phyloP scores from a whole-genome alignment of 192 early-diverging fungal species.

The Mortierella alpina region DNA sequence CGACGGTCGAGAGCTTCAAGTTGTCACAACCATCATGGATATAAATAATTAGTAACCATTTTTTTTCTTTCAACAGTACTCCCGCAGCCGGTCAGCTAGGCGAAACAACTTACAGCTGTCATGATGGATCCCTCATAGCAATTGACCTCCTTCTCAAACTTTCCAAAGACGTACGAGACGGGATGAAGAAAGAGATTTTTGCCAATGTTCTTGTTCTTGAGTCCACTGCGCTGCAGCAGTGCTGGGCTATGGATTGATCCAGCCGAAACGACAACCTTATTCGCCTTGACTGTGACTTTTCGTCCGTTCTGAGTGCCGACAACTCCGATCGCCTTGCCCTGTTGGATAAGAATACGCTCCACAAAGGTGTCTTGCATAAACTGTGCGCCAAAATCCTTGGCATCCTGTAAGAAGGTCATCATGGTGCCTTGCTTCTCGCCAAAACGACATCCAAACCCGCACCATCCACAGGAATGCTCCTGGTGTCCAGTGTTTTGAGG shows the following conservation, averaged over 20 bases:
- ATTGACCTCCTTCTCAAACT: conserved; percentile 68
- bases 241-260: conserved; percentile 77
- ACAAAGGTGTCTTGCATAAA: conserved; percentile 71
- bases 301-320: conserved; percentile 48
- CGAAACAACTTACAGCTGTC: conserved; percentile 67
- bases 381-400: conserved; percentile 67
- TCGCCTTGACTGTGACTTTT: conserved; percentile 58
- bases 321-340: conserved; percentile 70
- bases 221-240: conserved; percentile 69
- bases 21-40: not conserved
- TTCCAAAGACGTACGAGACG: conserved; percentile 66
- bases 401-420: conserved; percentile 77
- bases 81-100: not conserved
- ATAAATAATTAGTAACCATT: not conserved
- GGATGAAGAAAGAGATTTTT: conserved; percentile 75
- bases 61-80: not conserved
- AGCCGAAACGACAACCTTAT: conserved; percentile 67
- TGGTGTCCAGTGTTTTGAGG: conserved; percentile 74
- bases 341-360: conserved; percentile 63
- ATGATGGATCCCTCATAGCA: conserved; percentile 71
- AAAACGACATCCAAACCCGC: conserved; percentile 76
- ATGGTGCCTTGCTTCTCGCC: conserved; percentile 76
- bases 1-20: conserved; percentile 50
- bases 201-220: conserved; percentile 80
- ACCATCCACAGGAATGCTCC: conserved; percentile 71